Evolutionary conservation across 2,329 filamentous ascomycete genomes (phyloP), one percentile per base, ranked within the genome.

Genomic region (Aspergillus caelatus): DNA sequence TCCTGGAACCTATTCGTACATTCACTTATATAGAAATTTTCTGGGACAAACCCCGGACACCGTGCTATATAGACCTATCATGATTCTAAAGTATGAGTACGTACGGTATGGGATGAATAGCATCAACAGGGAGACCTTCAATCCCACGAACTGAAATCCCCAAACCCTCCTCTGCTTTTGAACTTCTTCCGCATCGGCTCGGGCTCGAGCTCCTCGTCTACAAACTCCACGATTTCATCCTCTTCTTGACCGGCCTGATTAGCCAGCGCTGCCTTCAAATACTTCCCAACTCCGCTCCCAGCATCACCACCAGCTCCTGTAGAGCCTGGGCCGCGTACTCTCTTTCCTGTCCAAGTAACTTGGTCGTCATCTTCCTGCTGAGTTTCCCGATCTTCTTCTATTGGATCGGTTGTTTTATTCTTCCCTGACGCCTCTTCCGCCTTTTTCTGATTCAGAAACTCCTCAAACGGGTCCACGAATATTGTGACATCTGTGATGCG

Each of bases 291-390:
- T 1, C 71, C 77, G 8, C 73, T 78, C 14, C 88, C 88, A 5
- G 78, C 77, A 16, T 78, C 76, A 32, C 79, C 78, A 16, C 74
- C 76, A 32, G 76, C 74, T 1, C 84, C 84, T 1, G 88, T 82
- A 0, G 83, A 87, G 1, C 88, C 90, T 71, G 90, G 87, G 1
- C 82, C 84, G 71, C 93, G 84, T 57, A 99, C 88, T 46, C 94
- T 84, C 81, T 98, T 99, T 4, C 95, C 95, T 3, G 95, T 98
- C 95, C 95, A 99, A 3, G 95, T 99, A 2, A 92, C 90, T 75
- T 87, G 88, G 72, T 98, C 93, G 73, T 97, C 94, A 60, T 96
- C 94, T 1, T 85, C 81, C 62, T 84, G 67, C 48, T 67, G 71
- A 55, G 65, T 61, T 16, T 62, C 62, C 58, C 75, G 69, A 12